These are phyloP conservation scores for Starmerella sp. DNA, from an alignment of 805 yeast genomes.

Conservation along the genomic window DNA sequence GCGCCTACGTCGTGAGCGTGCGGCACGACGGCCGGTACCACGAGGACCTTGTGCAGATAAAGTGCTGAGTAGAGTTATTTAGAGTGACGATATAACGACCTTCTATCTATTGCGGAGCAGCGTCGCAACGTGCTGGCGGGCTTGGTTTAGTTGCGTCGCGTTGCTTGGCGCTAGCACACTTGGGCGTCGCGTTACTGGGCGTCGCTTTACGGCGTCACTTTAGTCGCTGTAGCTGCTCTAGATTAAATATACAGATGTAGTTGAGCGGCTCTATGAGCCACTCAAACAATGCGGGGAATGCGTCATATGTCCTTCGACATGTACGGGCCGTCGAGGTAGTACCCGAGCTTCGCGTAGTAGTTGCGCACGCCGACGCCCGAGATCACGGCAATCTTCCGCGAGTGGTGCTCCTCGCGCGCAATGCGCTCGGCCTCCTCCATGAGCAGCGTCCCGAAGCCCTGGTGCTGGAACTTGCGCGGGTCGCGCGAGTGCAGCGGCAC, in stretches of 20 bases:
- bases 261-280: too few species aligned
- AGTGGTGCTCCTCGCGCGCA: constrained; percentile 89
- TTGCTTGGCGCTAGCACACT: too few species aligned
- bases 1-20: constrained; percentile 44
- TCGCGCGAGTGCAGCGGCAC: constrained; percentile 94
- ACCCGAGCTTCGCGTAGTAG: constrained; percentile 86
- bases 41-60: constrained; percentile 25
- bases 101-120: neutral
- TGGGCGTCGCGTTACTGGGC: too few species aligned
- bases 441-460: constrained; percentile 91
- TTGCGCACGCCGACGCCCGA: constrained; percentile 97
- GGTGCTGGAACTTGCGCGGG: constrained; percentile 97
- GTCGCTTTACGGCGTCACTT: too few species aligned
- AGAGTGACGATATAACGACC: neutral
- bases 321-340: constrained; percentile 86
- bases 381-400: constrained; percentile 81
- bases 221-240: too few species aligned
- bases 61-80: constrained; percentile 17
- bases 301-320: constrained; percentile 58
- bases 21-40: constrained; percentile 21
- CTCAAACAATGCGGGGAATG: too few species aligned
- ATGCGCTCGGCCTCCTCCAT: constrained; percentile 99
- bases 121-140: neutral
- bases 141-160: too few species aligned
- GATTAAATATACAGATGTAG: too few species aligned